phyloP scores from a whole-genome alignment of 1,139 yeast genomes.

The Martiniozyma asiatica region DNA sequence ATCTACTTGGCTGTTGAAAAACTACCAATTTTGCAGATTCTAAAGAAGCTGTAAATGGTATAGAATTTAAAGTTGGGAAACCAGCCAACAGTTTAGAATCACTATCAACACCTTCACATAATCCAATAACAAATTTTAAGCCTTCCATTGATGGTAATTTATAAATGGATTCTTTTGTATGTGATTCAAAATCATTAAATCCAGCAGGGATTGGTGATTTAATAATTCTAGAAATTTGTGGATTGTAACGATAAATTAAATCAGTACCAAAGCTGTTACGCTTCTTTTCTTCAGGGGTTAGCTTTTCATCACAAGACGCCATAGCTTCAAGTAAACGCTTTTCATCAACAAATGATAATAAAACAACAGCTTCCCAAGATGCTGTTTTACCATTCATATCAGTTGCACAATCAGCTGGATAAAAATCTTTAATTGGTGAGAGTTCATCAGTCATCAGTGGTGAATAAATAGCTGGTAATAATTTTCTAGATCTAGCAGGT shows the following conservation, averaged over 20 bases:
- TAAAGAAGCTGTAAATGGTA: slow-evolving; percentile 43
- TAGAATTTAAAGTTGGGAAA: slow-evolving; percentile 69
- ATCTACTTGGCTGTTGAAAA: slow-evolving; percentile 76
- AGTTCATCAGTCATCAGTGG: slow-evolving; percentile 78
- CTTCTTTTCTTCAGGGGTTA: slow-evolving; percentile 55
- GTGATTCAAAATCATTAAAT: slow-evolving; percentile 68
- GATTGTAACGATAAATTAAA: slow-evolving; percentile 58
- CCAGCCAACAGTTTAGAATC: slow-evolving; percentile 76
- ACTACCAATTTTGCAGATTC: slow-evolving; percentile 49
- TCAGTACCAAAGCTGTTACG: slow-evolving; percentile 71
- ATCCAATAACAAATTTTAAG: slow-evolving; percentile 40
- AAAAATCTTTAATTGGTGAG: slow-evolving; percentile 84
- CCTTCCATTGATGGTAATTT: slow-evolving; percentile 39
- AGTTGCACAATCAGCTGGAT: slow-evolving; percentile 79
- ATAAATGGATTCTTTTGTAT: slow-evolving; percentile 52
- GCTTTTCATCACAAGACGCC: slow-evolving; percentile 45
- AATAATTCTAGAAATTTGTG: slow-evolving; percentile 59
- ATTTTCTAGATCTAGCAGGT: slow-evolving; percentile 78
- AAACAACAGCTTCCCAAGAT: slow-evolving; percentile 98
- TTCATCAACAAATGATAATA: slow-evolving; percentile 86
- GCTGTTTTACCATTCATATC: slow-evolving; percentile 94
- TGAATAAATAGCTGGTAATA: slow-evolving; percentile 72
- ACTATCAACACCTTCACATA: slow-evolving; percentile 53
- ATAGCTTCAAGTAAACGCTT: slow-evolving; percentile 60
- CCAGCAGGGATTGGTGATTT: slow-evolving; percentile 72